Base-by-base conservation (phyloP, 2,329 filamentous ascomycete genomes). In the Tympanopsis confertula region DNA sequence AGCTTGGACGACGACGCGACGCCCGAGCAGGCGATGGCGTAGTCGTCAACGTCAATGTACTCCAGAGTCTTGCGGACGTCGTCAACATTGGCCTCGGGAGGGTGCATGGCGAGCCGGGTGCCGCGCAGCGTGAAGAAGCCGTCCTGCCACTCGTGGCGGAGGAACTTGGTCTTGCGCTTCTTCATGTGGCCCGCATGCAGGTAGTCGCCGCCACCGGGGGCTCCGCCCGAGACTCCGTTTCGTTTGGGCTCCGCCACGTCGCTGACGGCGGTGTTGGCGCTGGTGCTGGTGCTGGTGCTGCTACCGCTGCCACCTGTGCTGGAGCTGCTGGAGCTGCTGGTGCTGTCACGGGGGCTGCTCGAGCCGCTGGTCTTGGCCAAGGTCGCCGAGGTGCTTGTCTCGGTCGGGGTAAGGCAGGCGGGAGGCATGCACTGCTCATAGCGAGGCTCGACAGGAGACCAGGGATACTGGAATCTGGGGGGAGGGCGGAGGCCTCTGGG, bases 151-250 rank as follows among this genome's bases (percentile, higher is more conserved):
- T 95, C 88, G 57, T 94, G 85, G 32, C 86, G 84, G 42, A 94
- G 74, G 66, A 94, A 78, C 52, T 78, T 79, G 22, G 82, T 93
- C 64, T 86, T 86, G 53, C 89, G 85, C 69, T 94, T 94, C 69
- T 86, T 88, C 78, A 98, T 94, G 59, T 80, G 87, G 2, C 91
- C 91, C n/a, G n/a, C n/a, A n/a, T n/a, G n/a, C 36, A 84, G 75
- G 58, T 88, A 85, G 22, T 75, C 74, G 44, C 82, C 61, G 40
- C 76, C 74, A 38, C 68, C 62, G 37, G 56, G 52, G 41, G 59
- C 22, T 26, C 22, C 22, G 22, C 22, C 22, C 22, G n/a, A 7
- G 37, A 35, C 45, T 41, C 7, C 42, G 45, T 2, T 45, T 45
- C 4, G 44, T 45, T 29, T 39, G 20, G 12, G 43, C 41, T 13